These are phyloP conservation scores for Solanum lignicaule DNA, from an alignment of 257 asterid genomes.

Conservation along the genomic window DNA sequence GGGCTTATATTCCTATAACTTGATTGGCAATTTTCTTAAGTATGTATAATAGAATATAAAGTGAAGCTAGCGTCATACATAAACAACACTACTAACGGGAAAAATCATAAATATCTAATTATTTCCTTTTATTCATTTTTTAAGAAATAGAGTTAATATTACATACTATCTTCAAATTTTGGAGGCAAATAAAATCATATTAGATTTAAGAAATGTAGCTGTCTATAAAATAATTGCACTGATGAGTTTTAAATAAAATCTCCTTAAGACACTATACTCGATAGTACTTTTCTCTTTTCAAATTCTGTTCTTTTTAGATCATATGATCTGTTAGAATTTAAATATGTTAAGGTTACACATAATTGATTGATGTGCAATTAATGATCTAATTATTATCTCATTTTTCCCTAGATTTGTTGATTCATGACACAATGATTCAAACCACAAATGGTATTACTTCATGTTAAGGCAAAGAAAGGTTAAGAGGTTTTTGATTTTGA, in stretches of 20 bases:
- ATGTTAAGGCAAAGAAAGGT: not conserved
- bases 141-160: not conserved
- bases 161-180: not conserved
- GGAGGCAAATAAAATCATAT: not conserved
- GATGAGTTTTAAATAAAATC: not conserved
- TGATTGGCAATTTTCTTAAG: not conserved
- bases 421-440: not conserved
- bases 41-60: not conserved
- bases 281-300: not conserved
- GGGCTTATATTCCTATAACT: not conserved
- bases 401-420: not conserved
- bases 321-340: not conserved
- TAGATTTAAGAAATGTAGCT: not conserved
- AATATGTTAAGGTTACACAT: not conserved
- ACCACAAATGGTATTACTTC: not conserved
- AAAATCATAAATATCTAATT: not conserved
- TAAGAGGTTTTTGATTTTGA: not conserved
- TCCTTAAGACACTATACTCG: not conserved
- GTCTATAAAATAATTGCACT: not conserved
- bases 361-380: not conserved
- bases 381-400: not conserved
- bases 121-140: not conserved
- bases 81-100: not conserved
- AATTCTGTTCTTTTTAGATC: not conserved
- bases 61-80: not conserved